phyloP scores from a whole-genome alignment of 768 basidiomycete genomes.

The Astraeus odoratus region DNA sequence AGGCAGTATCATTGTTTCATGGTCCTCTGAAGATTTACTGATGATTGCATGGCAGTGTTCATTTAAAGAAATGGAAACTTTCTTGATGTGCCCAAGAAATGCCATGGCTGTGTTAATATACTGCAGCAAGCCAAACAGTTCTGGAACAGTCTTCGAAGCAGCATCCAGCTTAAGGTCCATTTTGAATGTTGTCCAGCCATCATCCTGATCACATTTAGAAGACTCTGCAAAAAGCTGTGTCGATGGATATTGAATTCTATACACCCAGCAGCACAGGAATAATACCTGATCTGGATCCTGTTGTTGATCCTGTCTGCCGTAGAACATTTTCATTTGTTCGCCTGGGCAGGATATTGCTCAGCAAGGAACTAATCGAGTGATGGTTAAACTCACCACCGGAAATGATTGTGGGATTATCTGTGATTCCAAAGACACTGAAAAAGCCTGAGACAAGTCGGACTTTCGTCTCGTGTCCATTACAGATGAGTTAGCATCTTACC shows the following conservation, averaged over 20 bases:
- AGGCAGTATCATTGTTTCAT: neutral
- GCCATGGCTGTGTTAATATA: slow-evolving; percentile 43
- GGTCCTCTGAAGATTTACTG: neutral
- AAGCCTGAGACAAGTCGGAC: slow-evolving; percentile 10
- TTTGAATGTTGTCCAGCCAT: slow-evolving; percentile 41
- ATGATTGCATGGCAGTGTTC: neutral
- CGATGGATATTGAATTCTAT: neutral
- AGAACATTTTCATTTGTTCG: slow-evolving; percentile 2
- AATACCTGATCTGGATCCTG: neutral
- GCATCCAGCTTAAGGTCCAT: slow-evolving; percentile 39
- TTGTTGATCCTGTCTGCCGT: slow-evolving; percentile 7
- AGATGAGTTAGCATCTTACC: slow-evolving; percentile 10
- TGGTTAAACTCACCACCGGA: slow-evolving; percentile 17
- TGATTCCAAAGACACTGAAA: slow-evolving; percentile 24
- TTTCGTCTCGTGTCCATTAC: neutral
- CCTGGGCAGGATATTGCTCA: neutral
- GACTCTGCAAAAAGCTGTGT: slow-evolving; percentile 3
- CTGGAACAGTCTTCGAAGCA: slow-evolving; percentile 30
- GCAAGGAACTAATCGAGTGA: neutral
- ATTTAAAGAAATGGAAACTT: slow-evolving; percentile 5
- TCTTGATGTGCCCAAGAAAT: slow-evolving; percentile 37
- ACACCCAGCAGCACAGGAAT: too few relatives aligned
- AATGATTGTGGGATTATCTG: slow-evolving; percentile 20
- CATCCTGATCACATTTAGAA: neutral
- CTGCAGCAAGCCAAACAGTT: slow-evolving; percentile 38